Evolutionary conservation across 2,329 filamentous ascomycete genomes (phyloP).

Genomic region (Epichloe typhina): DNA sequence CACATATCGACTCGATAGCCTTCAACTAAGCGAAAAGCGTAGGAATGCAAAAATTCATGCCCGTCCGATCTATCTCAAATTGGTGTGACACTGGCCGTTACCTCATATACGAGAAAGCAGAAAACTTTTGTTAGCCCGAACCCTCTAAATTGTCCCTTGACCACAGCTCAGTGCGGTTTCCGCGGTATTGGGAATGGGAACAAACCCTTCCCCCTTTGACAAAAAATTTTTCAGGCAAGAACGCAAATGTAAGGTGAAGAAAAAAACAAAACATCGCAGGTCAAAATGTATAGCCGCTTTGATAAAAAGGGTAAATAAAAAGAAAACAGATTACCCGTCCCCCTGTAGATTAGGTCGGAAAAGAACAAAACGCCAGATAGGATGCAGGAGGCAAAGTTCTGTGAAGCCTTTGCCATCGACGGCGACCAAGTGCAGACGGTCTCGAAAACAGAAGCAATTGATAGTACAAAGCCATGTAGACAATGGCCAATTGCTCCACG

Average conservation of each 20-base stretch:
- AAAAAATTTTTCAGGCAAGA: not conserved
- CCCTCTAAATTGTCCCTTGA: not conserved
- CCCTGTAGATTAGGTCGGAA: not conserved
- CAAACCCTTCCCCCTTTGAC: too few species aligned
- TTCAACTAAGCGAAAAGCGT: not conserved
- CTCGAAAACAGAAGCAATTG: not conserved
- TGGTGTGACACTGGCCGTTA: not conserved
- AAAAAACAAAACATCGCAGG: not conserved
- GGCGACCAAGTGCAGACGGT: slow-evolving; percentile 1
- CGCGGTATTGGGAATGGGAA: too few species aligned
- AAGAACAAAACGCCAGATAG: not conserved
- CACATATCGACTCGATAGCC: not conserved
- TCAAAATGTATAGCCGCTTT: not conserved
- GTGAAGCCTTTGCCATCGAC: slow-evolving; percentile 3
- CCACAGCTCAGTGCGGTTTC: not conserved
- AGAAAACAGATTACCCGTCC: not conserved
- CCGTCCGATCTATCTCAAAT: not conserved
- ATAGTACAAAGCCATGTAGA: not conserved
- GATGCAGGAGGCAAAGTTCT: slow-evolving; percentile 5
- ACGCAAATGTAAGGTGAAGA: not conserved
- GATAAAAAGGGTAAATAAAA: not conserved
- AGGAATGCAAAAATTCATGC: not conserved
- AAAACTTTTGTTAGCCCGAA: not conserved
- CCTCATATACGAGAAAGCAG: not conserved
- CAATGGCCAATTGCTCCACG: not conserved